Evolutionary conservation across 306 rosid species (phyloP).

Genomic region (Luffa aegyptiaca): DNA sequence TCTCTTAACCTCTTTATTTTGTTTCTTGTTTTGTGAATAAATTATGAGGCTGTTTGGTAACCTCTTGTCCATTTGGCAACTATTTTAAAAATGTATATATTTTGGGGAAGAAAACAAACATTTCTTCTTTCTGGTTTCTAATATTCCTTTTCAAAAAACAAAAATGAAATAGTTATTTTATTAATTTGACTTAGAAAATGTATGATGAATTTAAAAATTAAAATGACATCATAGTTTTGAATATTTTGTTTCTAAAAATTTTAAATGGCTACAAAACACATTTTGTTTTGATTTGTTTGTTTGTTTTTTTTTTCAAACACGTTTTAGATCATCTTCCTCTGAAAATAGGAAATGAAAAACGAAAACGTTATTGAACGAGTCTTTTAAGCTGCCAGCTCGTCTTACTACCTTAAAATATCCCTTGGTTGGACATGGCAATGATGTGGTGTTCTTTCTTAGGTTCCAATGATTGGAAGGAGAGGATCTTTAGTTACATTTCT

Average conservation of each 20-base stretch:
- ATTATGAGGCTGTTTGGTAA: too few species aligned
- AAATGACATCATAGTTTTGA: too few species aligned
- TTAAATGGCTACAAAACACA: too few species aligned
- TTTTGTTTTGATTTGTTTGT: too few species aligned
- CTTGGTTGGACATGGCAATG: background rate
- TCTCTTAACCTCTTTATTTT: background rate
- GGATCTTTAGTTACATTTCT: background rate
- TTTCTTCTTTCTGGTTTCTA: too few species aligned
- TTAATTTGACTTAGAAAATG: too few species aligned
- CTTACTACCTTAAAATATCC: background rate
- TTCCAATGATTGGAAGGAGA: background rate
- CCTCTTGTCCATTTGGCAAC: background rate
- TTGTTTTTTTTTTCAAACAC: background rate
- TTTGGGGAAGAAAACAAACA: too few species aligned
- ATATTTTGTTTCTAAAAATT: too few species aligned
- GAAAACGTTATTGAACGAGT: background rate
- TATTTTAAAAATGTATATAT: background rate
- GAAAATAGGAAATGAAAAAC: background rate
- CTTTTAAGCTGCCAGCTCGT: background rate
- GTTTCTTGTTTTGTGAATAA: background rate
- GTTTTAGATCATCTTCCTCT: background rate
- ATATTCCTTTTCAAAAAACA: too few species aligned
- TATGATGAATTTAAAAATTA: too few species aligned
- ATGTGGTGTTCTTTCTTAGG: background rate
- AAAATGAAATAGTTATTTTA: too few species aligned